These are phyloP conservation scores for Aspergillus panamensis DNA, from an alignment of 495 filamentous ascomycete species.

Conservation along the genomic window DNA sequence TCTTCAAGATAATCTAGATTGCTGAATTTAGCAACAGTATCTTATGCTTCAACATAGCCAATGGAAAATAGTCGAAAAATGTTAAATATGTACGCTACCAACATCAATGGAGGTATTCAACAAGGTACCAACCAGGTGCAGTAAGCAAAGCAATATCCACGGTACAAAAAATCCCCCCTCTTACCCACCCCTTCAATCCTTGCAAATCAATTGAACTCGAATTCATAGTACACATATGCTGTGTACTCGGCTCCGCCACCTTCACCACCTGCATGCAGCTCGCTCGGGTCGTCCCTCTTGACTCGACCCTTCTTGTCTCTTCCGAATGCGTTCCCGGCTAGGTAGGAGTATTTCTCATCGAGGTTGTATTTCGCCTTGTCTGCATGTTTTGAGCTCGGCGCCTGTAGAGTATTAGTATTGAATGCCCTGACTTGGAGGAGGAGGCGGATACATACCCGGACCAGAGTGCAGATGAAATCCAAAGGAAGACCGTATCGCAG, in stretches of 20 bases:
- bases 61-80: not conserved
- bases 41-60: not conserved
- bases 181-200: not conserved
- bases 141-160: not conserved
- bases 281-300: conserved; percentile 82
- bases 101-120: conserved; percentile 4
- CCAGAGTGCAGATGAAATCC: conserved; percentile 77
- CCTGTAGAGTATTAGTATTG: conserved; percentile 48
- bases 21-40: not conserved
- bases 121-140: conserved; percentile 2
- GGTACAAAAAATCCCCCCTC: not conserved
- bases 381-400: conserved; percentile 65
- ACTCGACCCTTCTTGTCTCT: conserved; percentile 90
- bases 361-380: conserved; percentile 77
- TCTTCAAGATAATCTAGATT: not conserved
- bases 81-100: conserved; percentile 10
- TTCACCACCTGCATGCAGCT: conserved; percentile 66
- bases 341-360: conserved; percentile 84
- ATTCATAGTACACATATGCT: conserved; percentile 95
- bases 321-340: conserved; percentile 92
- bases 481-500: conserved; percentile 88
- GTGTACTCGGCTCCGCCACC: conserved; percentile 78
- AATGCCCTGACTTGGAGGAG: not conserved
- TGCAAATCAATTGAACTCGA: conserved; percentile 59
- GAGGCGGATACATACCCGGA: conserved; percentile 61